A percentile compares a stretch with the other conserved stretches of the same genome.
Evolutionary conservation across 2,329 filamentous ascomycete genomes (phyloP).

Genomic region (Biscogniauxia sp.): DNA sequence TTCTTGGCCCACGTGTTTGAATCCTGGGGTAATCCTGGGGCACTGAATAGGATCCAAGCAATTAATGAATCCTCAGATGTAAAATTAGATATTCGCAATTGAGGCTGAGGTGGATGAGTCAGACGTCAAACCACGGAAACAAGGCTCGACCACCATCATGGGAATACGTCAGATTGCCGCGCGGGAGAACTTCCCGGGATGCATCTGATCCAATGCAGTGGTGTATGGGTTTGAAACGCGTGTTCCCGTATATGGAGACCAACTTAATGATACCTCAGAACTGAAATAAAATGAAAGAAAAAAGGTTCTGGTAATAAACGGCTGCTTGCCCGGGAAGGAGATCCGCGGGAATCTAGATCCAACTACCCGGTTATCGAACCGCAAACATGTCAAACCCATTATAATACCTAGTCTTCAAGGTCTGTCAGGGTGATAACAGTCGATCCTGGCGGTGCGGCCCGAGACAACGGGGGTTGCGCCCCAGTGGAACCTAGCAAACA

Average conservation of each 20-base stretch:
- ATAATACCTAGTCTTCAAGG: neutral
- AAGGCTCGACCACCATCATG: neutral
- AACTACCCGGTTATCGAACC: constrained; percentile 10
- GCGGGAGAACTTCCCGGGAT: neutral
- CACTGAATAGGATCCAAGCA: neutral
- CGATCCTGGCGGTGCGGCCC: constrained; percentile 3
- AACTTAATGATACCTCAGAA: constrained; percentile 7
- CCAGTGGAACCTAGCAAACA: neutral
- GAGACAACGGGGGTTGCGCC: neutral
- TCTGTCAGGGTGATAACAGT: neutral
- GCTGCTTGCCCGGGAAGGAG: constrained; percentile 12
- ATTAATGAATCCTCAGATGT: neutral
- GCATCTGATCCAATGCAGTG: neutral
- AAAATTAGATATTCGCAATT: neutral
- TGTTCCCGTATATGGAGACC: constrained; percentile 5
- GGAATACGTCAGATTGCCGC: neutral
- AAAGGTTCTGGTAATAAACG: constrained; percentile 5
- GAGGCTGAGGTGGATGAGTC: neutral
- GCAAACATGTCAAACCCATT: neutral
- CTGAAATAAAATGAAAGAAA: neutral
- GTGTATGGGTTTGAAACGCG: constrained; percentile 8
- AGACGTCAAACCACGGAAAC: neutral
- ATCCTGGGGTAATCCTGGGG: neutral
- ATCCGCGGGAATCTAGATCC: constrained; percentile 1
- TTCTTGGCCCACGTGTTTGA: neutral